Base-by-base conservation (phyloP, 2,329 filamentous ascomycete species). In the Fusarium longipes region DNA sequence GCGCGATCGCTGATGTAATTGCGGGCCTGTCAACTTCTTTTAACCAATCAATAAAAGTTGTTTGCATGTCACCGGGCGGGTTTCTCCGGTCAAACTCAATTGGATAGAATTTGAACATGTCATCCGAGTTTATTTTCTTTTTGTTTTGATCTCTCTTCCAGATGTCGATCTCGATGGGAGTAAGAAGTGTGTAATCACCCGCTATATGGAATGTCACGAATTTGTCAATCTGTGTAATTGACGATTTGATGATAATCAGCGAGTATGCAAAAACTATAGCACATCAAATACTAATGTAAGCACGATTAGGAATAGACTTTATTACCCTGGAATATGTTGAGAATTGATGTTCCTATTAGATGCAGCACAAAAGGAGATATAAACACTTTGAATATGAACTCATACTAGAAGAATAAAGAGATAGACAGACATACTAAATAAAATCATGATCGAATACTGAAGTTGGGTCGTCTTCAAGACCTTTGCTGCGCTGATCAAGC, bases 71-170 rank as follows among this genome's bases (percentile, higher is more conserved):
- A 5, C 49, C 59, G 53, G 59, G 30, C 36, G 29, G 49, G 20
- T 20, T 53, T 6, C 57, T 67, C 65, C 60, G 64, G 57, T 12
- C 25, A n/a, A 48, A 55, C n/a, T 47, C 25, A 56, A 43, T 48
- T 35, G 20, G 22, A 18, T n/a, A 45, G 32, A 63, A 50, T 27
- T 8, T 27, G 8, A 6, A 58, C 33, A 57, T 57, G 48, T 63
- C 42, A 56, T 63, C 36, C 57, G 63, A 39, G 42, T 56, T 62
- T 48, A 27, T 6, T 8, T 14, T 33, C 15, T 14, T 7, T 18
- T 25, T 15, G n/a, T 11, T 32, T 47, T 17, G 29, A 47, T 47
- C 30, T 33, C 30, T 47, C 17, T 24, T 48, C 12, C 18, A 27
- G 20, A 12, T 38, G 56, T 24, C 3, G 35, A 62, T 62, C 56